Base-by-base conservation (phyloP, 805 yeast genomes). In the Myxozyma neglecta region DNA sequence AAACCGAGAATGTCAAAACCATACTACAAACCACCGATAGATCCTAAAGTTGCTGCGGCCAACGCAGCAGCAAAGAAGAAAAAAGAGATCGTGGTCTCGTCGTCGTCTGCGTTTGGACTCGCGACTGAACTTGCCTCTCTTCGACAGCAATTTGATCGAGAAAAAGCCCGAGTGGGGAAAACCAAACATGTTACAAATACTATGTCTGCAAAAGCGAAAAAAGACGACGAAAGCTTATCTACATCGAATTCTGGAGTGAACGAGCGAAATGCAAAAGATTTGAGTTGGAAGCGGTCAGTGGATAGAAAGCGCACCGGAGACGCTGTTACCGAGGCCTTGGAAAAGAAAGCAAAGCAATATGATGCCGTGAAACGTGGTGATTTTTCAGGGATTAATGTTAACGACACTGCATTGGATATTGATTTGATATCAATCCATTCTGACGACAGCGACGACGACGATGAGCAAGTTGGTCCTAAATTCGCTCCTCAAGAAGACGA, bases 341-440 rank as follows among this genome's bases (percentile, higher is more conserved):
- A 63, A 43, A 40, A 24, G 51, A 66, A 66, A 42, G 69, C 67
- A 20, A 66, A 56, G 51, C 50, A 32, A 37, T 65, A 66, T 43
- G 57, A 55, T 1, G 63, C 66, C 4, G 37, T 65, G 1, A 59
- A 63, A 43, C 42, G 56, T 16, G 68, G 69, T 11, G 37, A 46
- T 11, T 44, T 50, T 5, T 20, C 32, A 2, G 61, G 54, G 9
- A 16, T 59, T 9, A 48, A 58, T 44, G 42, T 35, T 34, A 46
- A 44, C 5, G 67, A 66, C 10, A 36, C 60, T 14, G 69, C 58
- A n/a, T 53, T 66, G 13, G 69, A 66, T 40, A 53, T 66, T n/a
- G 68, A 65, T 29, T n/a, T 66, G 45, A 62, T 63, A 11, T 46
- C 57, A 1, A 39, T 40, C 5, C 56, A 47, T 29, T 53, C 61